Base-by-base conservation (phyloP, 495 filamentous ascomycete species). In the Penicillium ochrochloron region DNA sequence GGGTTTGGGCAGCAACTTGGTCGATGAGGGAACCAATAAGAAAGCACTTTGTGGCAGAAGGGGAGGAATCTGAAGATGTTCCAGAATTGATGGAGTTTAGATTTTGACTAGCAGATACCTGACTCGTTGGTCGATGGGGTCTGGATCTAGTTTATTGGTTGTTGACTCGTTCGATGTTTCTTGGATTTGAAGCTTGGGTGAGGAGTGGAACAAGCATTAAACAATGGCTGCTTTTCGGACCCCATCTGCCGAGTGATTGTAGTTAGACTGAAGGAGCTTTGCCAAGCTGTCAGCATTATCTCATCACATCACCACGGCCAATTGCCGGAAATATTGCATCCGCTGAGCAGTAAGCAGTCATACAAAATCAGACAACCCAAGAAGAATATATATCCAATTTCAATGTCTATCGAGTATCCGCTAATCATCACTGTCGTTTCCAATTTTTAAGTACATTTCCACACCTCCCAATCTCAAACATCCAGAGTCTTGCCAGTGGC, bases 401-500 rank as follows among this genome's bases (percentile, higher is more conserved):
- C 58, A 25, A 50, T 33, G 53, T 60, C 31, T 46, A 42, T 42
- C 50, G 25, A 58, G 10, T 29, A 54, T 35, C 25, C 37, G 44
- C 64, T 67, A 59, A 67, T 70, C 63, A 44, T 66, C 62, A 63
- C 68, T 59, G 46, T 66, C 60, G 62, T 63, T 62, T 59, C 48
- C 53, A 56, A 59, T 29, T 56, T 69, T 63, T 57, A 42, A 57
- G 44, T 57, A 66, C 46, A 63, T 3, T 5, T 55, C 25, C 60
- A 33, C 5, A n/a, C 10, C 19, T 10, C 46, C 17, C 23, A 6
- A 10, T 8, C 44, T 64, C 75, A 83, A 25, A 88, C 72, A 53
- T 81, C 74, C 62, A 93, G 63, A 31, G 90, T 89, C 73, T 81
- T 85, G 21, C 89, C 88, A 54, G 76, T 81, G 68, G 76, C 79